Percentiles rank a stretch among this genome's conserved stretches.
phyloP scores from a whole-genome alignment of 2,329 filamentous ascomycete genomes.

The Paraphoma chrysanthemicola region DNA sequence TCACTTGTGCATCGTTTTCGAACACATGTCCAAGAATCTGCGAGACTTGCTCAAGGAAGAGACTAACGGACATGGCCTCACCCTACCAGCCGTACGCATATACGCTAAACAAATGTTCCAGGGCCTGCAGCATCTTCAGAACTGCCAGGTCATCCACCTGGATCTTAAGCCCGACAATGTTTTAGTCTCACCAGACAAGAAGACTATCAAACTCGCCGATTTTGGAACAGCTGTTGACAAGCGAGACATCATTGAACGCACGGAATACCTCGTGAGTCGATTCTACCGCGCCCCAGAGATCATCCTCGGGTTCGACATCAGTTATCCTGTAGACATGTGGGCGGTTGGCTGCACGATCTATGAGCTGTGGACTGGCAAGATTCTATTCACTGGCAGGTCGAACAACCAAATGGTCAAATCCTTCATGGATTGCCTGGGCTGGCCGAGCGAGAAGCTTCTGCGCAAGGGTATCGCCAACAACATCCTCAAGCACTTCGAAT shows the following conservation, averaged over 20 bases:
- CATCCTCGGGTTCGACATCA: constrained; percentile 94
- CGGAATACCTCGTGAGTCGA: constrained; percentile 92
- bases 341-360: constrained; percentile 97
- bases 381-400: constrained; percentile 90
- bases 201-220: constrained; percentile 92
- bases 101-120: constrained; percentile 96
- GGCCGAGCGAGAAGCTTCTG: constrained; percentile 87
- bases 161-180: constrained; percentile 99
- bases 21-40: constrained; percentile 83
- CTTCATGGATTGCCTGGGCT: constrained; percentile 95
- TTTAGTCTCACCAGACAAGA: constrained; percentile 64
- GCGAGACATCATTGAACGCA: constrained; percentile 83
- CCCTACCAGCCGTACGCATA: constrained; percentile 81
- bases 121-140: constrained; percentile 84
- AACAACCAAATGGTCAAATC: constrained; percentile 98
- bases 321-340: constrained; percentile 96
- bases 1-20: constrained; percentile 96
- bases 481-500: constrained; percentile 74
- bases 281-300: constrained; percentile 98
- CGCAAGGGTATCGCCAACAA: constrained; percentile 69
- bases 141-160: constrained; percentile 91
- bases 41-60: constrained; percentile 96
- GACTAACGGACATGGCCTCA: constrained; percentile 79
- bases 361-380: constrained; percentile 96
- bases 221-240: constrained; percentile 93